A percentile compares a stretch with the other conserved stretches of the same genome.
These are phyloP conservation scores for Sarcocystis neurona DNA, from an alignment of 169 alveolate species.

Conservation along the genomic window DNA sequence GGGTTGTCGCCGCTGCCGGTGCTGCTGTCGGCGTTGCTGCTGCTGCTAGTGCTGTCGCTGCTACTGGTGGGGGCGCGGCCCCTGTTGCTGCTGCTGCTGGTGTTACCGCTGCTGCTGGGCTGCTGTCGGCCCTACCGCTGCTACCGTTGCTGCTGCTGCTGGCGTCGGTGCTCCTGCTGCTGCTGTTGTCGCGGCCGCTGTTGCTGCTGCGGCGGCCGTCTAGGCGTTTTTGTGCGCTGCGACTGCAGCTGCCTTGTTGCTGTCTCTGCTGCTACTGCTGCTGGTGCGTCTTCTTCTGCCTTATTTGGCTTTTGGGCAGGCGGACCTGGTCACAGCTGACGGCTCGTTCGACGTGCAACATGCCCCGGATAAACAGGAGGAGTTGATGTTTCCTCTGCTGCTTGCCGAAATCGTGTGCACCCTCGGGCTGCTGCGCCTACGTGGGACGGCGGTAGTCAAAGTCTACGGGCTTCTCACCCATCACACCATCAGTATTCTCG, in stretches of 20 bases:
- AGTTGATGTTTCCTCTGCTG: constrained; percentile 71
- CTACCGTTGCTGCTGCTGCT: no score
- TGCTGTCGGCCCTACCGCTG: no score
- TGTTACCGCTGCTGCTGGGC: no score
- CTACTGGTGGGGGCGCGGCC: no score
- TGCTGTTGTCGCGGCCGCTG: not conserved
- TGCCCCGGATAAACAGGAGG: constrained; percentile 74
- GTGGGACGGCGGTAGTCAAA: constrained; percentile 70
- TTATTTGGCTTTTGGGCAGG: constrained; percentile 36
- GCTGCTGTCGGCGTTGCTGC: no score
- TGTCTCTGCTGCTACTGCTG: not conserved
- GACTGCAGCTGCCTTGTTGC: not conserved
- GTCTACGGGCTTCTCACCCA: constrained; percentile 58
- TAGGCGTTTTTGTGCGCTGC: constrained; percentile 1
- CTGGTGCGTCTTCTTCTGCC: no score
- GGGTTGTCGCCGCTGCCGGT: no score
- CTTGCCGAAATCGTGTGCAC: constrained; percentile 73
- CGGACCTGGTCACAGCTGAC: constrained; percentile 78
- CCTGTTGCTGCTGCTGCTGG: no score
- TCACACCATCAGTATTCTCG: constrained; percentile 60
- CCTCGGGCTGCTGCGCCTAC: constrained; percentile 69
- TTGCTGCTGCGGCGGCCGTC: not conserved
- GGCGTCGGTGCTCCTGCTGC: no score
- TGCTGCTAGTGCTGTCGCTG: no score
- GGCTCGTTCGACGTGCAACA: constrained; percentile 75